These are phyloP conservation scores for Lachnellula suecica DNA, from an alignment of 2,329 filamentous ascomycete species.

Conservation along the genomic window DNA sequence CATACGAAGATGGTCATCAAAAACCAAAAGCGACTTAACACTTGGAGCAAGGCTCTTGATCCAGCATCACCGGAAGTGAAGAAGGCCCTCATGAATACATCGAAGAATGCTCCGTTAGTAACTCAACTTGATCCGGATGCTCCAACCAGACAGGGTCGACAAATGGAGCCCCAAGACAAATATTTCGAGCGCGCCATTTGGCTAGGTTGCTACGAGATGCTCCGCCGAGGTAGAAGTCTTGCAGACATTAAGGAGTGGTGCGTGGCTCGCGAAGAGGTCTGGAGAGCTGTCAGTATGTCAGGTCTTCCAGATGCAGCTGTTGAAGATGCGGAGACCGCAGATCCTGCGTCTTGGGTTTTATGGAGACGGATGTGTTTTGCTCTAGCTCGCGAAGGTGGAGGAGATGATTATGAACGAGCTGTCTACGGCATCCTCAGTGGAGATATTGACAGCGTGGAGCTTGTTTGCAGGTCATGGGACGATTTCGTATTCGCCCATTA, in stretches of 20 bases:
- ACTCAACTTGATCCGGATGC: constrained; percentile 94
- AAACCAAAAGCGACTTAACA: constrained; percentile 76
- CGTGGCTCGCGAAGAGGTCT: constrained; percentile 78
- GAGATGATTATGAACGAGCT: constrained; percentile 78
- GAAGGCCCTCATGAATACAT: constrained; percentile 54
- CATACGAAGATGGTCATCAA: constrained; percentile 91
- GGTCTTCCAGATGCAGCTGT: constrained; percentile 60
- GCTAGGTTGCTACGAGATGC: constrained; percentile 90
- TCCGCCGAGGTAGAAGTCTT: constrained; percentile 78
- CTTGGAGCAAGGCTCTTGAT: constrained; percentile 64
- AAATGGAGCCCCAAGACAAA: constrained; percentile 78
- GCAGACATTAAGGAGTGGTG: constrained; percentile 82
- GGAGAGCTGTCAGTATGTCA: constrained; percentile 82
- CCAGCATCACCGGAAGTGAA: constrained; percentile 57
- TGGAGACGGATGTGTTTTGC: constrained; percentile 80
- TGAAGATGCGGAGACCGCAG: constrained; percentile 43
- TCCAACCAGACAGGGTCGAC: constrained; percentile 72
- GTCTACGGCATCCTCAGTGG: constrained; percentile 91
- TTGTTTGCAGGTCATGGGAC: constrained; percentile 77
- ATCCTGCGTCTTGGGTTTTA: constrained; percentile 53
- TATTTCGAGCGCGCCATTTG: constrained; percentile 89
- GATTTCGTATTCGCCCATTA: constrained; percentile 86
- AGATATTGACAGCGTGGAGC: constrained; percentile 74
- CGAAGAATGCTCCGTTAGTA: constrained; percentile 64
- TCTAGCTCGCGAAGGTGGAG: constrained; percentile 65